These are phyloP conservation scores for Cantharellus anzutake DNA, from an alignment of 768 basidiomycete species.

Conservation along the genomic window DNA sequence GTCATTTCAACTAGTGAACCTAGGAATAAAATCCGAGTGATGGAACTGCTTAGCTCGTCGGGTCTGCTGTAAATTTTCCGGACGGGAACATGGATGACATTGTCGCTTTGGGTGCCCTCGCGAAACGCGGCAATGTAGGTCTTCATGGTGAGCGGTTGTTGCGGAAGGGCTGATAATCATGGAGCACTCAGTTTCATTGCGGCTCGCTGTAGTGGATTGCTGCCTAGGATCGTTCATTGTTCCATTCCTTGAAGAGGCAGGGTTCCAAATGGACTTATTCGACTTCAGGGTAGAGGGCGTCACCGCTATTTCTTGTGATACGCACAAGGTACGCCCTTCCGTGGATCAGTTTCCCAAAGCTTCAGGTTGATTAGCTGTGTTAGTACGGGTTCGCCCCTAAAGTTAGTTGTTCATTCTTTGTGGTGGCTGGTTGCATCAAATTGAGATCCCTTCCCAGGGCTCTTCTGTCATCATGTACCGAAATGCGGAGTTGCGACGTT, in stretches of 20 bases:
- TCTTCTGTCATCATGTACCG: constrained; percentile 94
- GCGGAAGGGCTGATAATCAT: too few species aligned
- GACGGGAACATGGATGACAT: constrained; percentile 83
- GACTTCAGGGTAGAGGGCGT: constrained; percentile 87
- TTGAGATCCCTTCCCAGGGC: constrained; percentile 28
- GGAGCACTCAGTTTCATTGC: neutral
- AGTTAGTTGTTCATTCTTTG: constrained; percentile 17
- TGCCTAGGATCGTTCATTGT: constrained; percentile 89
- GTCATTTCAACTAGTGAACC: neutral
- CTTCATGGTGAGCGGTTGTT: constrained; percentile 28
- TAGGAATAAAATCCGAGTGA: neutral
- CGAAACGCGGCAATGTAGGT: constrained; percentile 54
- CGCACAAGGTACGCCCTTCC: constrained; percentile 53
- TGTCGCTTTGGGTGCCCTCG: constrained; percentile 52
- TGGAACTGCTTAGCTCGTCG: constrained; percentile 38
- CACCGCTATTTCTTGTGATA: constrained; percentile 89
- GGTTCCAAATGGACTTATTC: constrained; percentile 53
- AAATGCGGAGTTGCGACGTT: constrained; percentile 46
- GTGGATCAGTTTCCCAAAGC: neutral
- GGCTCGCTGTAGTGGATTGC: constrained; percentile 46
- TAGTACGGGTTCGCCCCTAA: constrained; percentile 87
- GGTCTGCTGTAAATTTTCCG: constrained; percentile 71
- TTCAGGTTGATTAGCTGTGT: neutral
- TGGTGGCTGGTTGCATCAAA: constrained; percentile 3
- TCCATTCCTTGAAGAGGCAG: constrained; percentile 72